Percentiles rank a stretch among this genome's conserved stretches.
phyloP scores from a whole-genome alignment of 345 rosid genomes.

The Erodium maritimum region DNA sequence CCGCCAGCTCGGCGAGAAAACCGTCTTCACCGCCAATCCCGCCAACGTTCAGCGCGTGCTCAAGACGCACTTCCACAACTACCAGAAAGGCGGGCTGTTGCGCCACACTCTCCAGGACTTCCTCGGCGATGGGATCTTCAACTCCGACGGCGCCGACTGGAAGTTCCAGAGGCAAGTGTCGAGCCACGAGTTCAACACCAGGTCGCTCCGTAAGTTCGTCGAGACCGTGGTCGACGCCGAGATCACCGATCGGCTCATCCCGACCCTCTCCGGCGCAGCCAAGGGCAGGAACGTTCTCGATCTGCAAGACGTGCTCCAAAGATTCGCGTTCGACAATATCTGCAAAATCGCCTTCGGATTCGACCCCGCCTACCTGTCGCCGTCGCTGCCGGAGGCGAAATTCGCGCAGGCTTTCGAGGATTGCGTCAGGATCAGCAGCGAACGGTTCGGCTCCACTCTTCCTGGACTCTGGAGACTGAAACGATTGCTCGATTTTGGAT shows the following conservation, averaged over 20 bases:
- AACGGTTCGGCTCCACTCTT: no score
- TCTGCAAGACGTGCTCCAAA: conserved; percentile 13
- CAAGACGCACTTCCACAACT: conserved; percentile 44
- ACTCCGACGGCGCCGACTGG: conserved; percentile 51
- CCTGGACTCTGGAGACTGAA: no score
- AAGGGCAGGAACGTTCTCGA: conserved; percentile 22
- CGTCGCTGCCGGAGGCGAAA: neutral
- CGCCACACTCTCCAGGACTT: conserved; percentile 31
- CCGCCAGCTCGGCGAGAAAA: conserved; percentile 23
- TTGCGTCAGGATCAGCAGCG: no score
- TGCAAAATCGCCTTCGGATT: conserved; percentile 12
- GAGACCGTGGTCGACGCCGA: conserved; percentile 46
- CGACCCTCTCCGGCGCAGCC: conserved; percentile 31
- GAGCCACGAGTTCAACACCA: conserved; percentile 68
- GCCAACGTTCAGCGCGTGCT: conserved; percentile 49
- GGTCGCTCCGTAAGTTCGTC: conserved; percentile 51
- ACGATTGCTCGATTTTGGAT: no score
- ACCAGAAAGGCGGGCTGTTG: conserved; percentile 36
- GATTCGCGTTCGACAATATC: conserved; percentile 17
- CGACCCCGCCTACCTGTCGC: neutral
- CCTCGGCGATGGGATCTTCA: conserved; percentile 68
- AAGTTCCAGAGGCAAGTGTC: conserved; percentile 63
- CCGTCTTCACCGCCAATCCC: conserved; percentile 47
- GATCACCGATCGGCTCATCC: conserved; percentile 41
- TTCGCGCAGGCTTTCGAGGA: no score